phyloP scores from a whole-genome alignment of 108 stramenopile species.

The Fistulifera pelliculosa region DNA sequence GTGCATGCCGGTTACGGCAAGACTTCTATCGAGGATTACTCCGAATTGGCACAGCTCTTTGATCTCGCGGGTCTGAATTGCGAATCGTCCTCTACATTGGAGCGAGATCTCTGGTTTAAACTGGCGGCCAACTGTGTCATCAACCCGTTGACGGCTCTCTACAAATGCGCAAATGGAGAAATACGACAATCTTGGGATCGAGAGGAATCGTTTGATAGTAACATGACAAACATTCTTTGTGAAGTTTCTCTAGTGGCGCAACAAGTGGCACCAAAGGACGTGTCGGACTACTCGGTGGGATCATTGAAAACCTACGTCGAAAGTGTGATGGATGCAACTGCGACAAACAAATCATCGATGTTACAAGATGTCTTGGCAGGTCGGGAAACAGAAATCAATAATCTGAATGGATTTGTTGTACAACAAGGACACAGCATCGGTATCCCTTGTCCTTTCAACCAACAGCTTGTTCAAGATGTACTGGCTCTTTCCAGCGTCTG shows the following conservation, averaged over 20 bases:
- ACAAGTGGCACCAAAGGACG: neutral
- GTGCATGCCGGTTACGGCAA: slow-evolving; percentile 42
- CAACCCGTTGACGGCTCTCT: slow-evolving; percentile 58
- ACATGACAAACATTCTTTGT: slow-evolving; percentile 7
- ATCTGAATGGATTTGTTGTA: slow-evolving; percentile 69
- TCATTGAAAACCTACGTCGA: slow-evolving; percentile 32
- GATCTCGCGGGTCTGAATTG: slow-evolving; percentile 23
- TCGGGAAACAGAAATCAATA: slow-evolving; percentile 58
- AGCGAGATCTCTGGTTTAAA: slow-evolving; percentile 56
- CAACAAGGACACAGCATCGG: slow-evolving; percentile 34
- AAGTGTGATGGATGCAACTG: slow-evolving; percentile 50
- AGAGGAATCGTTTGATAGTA: neutral
- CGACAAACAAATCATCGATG: slow-evolving; percentile 71
- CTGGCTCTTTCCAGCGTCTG: no score
- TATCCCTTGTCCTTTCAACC: slow-evolving; percentile 39
- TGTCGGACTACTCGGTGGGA: neutral
- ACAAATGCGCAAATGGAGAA: slow-evolving; percentile 34
- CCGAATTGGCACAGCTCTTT: slow-evolving; percentile 12
- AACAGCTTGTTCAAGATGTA: slow-evolving; percentile 10
- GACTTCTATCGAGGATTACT: slow-evolving; percentile 12
- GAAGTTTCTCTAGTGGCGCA: slow-evolving; percentile 16
- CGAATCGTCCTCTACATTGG: slow-evolving; percentile 17
- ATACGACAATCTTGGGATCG: slow-evolving; percentile 3
- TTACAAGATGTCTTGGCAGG: slow-evolving; percentile 44
- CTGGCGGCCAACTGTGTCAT: slow-evolving; percentile 70